Evolutionary conservation across 2,329 filamentous ascomycete genomes (phyloP).

Genomic region (Colletotrichum filicis): DNA sequence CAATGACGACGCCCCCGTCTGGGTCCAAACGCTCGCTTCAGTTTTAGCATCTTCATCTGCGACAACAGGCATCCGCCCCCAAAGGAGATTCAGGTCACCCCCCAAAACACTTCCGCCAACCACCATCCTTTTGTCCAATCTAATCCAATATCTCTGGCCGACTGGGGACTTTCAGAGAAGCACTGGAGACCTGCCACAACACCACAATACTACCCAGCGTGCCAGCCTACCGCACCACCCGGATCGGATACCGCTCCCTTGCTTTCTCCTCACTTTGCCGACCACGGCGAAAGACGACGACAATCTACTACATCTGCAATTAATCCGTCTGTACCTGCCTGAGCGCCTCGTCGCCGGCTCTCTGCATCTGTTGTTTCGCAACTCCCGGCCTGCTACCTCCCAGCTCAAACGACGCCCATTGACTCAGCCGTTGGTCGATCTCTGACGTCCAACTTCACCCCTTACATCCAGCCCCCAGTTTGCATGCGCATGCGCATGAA

Average conservation of each 20-base stretch:
- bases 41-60: conserved; percentile 36
- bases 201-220: not conserved
- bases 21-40: conserved; percentile 36
- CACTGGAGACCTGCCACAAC: conserved; percentile 7
- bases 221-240: conserved; percentile 10
- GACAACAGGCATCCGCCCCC: conserved; percentile 32
- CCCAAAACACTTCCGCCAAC: conserved; percentile 2
- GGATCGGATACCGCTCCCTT: conserved; percentile 22
- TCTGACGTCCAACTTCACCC: conserved; percentile 28
- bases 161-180: not conserved
- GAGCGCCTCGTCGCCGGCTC: conserved; percentile 10
- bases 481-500: conserved; percentile 33
- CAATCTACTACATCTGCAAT: conserved; percentile 20
- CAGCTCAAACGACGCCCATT: conserved; percentile 15
- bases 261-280: conserved; percentile 11
- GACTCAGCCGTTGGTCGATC: conserved; percentile 21
- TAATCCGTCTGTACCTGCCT: conserved; percentile 1
- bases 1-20: conserved; percentile 30
- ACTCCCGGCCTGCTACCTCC: conserved; percentile 8
- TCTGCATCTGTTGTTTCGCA: conserved; percentile 30
- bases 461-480: conserved; percentile 28
- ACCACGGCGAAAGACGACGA: not conserved
- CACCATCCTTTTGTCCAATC: conserved; percentile 9
- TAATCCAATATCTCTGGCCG: not conserved
- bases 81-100: conserved; percentile 10